Conservation (phyloP, 805 yeast species). For the Metschnikowia corniflorae region DNA sequence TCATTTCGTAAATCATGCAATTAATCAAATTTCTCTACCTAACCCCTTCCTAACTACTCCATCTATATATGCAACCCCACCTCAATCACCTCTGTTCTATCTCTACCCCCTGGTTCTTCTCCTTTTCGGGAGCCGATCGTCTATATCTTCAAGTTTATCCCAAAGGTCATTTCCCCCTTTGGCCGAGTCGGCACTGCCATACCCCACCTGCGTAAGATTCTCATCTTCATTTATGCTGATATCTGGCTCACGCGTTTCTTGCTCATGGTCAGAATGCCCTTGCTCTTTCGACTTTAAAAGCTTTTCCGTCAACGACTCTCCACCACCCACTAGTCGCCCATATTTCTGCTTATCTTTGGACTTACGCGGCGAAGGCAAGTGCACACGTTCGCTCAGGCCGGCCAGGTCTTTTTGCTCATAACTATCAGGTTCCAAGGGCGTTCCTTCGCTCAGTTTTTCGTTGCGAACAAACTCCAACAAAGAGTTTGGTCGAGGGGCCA, state of each 20-base stretch:
- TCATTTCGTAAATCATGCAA: no score
- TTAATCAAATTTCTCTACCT: no score
- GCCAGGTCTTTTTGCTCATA: not conserved
- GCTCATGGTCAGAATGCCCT: slow-evolving; percentile 1
- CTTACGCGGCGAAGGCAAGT: slow-evolving; percentile 54
- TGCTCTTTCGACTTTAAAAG: slow-evolving; percentile 11
- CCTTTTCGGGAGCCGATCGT: slow-evolving; percentile 10
- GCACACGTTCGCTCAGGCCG: slow-evolving; percentile 21
- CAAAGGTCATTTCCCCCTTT: slow-evolving; percentile 12
- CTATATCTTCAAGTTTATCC: slow-evolving; percentile 14
- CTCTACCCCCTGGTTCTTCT: slow-evolving; percentile 7
- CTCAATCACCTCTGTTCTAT: no score
- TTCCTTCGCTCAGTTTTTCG: not conserved
- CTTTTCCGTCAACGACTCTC: slow-evolving; percentile 16
- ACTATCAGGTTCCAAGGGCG: not conserved
- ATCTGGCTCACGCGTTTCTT: slow-evolving; percentile 6
- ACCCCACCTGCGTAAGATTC: slow-evolving; percentile 17
- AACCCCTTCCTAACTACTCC: no score
- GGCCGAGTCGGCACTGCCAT: slow-evolving; percentile 15
- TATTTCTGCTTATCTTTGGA: slow-evolving; percentile 39
- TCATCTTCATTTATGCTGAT: slow-evolving; percentile 9
- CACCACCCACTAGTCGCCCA: slow-evolving; percentile 45
- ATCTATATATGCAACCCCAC: no score
- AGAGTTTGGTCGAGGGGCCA: slow-evolving; percentile 22
- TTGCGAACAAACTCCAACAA: slow-evolving; percentile 15